A percentile compares a stretch with the other conserved stretches of the same genome.
Evolutionary conservation across 768 basidiomycete genomes (phyloP).

Genomic region (Guyanaporus albipodus): DNA sequence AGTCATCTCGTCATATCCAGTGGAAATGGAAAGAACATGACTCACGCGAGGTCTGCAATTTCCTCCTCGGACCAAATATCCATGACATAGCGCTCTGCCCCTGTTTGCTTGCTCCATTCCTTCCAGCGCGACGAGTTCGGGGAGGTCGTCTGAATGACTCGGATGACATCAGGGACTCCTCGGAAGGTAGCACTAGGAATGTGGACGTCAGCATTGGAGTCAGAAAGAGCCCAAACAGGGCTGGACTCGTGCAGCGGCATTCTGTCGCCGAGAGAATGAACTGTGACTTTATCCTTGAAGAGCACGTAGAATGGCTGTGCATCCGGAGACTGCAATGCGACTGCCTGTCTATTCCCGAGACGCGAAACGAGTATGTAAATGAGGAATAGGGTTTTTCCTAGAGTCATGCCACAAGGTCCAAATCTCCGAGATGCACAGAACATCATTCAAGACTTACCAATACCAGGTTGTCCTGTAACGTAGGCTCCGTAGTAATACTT

Average conservation of each 20-base stretch:
- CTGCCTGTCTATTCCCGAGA: too few relatives aligned
- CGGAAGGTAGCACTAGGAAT: background rate
- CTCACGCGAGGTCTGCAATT: background rate
- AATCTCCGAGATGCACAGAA: too few relatives aligned
- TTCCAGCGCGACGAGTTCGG: background rate
- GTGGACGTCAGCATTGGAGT: background rate
- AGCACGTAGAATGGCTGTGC: background rate
- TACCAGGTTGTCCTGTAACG: background rate
- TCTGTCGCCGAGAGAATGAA: background rate
- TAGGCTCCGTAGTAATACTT: background rate
- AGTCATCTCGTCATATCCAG: background rate
- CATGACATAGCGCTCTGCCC: background rate
- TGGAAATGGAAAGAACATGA: background rate
- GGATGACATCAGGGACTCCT: rapidly evolving
- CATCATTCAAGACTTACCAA: background rate
- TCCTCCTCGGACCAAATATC: constrained; percentile 1
- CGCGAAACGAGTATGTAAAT: background rate
- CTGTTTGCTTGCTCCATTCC: background rate
- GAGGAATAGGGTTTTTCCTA: background rate
- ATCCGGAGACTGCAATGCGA: background rate
- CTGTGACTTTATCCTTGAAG: background rate
- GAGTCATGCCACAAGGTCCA: background rate
- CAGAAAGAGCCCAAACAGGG: background rate
- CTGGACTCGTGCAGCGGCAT: background rate
- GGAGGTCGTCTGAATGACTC: background rate